A percentile compares a stretch with the other conserved stretches of the same genome.
phyloP scores from a whole-genome alignment of 2,329 filamentous ascomycete genomes.

The Alternaria ventricosa region DNA sequence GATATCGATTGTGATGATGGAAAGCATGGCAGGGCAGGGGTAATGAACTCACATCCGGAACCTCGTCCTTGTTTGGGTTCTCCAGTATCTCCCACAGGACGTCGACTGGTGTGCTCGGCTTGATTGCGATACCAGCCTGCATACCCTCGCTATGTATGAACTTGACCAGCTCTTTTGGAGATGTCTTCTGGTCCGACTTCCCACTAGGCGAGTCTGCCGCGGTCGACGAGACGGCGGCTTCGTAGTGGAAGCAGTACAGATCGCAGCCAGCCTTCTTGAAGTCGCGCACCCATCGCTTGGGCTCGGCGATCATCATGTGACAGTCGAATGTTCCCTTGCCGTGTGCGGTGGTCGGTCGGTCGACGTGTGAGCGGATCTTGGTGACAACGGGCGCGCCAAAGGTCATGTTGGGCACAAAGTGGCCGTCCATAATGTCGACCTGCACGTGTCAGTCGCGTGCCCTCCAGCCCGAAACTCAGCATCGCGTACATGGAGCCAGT shows the following conservation, averaged over 20 bases:
- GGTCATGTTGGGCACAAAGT: constrained; percentile 98
- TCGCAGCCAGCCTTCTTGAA: constrained; percentile 95
- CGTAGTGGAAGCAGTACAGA: constrained; percentile 99
- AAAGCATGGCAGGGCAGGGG: constrained; percentile 1
- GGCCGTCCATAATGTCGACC: constrained; percentile 98
- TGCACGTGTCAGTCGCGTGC: constrained; percentile 72
- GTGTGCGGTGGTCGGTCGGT: constrained; percentile 70
- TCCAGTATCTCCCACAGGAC: constrained; percentile 92
- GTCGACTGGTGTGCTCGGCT: constrained; percentile 88
- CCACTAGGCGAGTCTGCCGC: constrained; percentile 81
- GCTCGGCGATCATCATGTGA: constrained; percentile 99
- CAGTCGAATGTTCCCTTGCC: constrained; percentile 96
- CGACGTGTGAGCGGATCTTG: constrained; percentile 87
- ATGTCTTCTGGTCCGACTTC: constrained; percentile 74
- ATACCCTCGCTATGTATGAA: constrained; percentile 91
- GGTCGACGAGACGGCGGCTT: constrained; percentile 84
- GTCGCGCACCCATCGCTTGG: constrained; percentile 96
- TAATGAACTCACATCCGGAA: constrained; percentile 77
- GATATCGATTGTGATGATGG: constrained; percentile 21
- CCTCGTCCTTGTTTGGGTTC: constrained; percentile 72
- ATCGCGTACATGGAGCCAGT: constrained; percentile 50
- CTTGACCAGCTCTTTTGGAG: constrained; percentile 80
- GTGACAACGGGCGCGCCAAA: constrained; percentile 95
- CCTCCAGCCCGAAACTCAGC: background rate
- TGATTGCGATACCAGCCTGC: constrained; percentile 92